A percentile compares a stretch with the other conserved stretches of the same genome.
Evolutionary conservation across 1,284 basidiomycete genomes (phyloP).

Genomic region (Gymnopus androsaceus): DNA sequence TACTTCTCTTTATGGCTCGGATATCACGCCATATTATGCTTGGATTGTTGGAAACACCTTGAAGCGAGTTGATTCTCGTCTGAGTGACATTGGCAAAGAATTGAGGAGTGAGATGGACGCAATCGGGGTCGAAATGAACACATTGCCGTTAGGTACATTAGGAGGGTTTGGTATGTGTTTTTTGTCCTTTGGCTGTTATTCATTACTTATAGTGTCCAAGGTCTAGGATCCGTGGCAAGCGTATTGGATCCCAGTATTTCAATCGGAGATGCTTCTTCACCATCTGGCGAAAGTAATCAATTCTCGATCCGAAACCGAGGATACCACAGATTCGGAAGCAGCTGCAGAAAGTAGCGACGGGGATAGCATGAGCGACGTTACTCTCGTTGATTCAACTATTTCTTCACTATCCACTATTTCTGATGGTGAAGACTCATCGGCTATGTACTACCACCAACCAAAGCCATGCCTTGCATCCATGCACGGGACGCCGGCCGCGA

Average conservation of each 20-base stretch:
- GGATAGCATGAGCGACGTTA: background rate
- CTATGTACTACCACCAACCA: background rate
- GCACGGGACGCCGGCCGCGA: background rate
- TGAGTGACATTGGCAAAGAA: constrained; percentile 46
- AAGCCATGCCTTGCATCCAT: too few relatives aligned
- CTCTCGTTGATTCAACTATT: background rate
- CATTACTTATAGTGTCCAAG: background rate
- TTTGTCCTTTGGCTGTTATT: background rate
- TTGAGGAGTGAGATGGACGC: constrained; percentile 30
- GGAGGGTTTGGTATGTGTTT: background rate
- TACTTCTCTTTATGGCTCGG: background rate
- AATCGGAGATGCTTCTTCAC: too few relatives aligned
- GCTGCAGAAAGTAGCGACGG: constrained; percentile 31
- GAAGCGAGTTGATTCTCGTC: constrained; percentile 46
- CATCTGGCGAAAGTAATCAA: constrained; percentile 2
- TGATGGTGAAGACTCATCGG: background rate
- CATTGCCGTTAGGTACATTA: background rate
- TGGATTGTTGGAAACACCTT: constrained; percentile 61
- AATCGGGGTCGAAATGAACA: constrained; percentile 3
- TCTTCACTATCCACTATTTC: background rate
- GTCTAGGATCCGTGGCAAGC: background rate
- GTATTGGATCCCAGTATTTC: background rate
- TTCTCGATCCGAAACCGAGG: constrained; percentile 6
- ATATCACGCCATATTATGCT: constrained; percentile 40
- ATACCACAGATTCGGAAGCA: background rate